Conservation (phyloP, 176 grass and related monocot genomes). For the Themeda triandra region DNA sequence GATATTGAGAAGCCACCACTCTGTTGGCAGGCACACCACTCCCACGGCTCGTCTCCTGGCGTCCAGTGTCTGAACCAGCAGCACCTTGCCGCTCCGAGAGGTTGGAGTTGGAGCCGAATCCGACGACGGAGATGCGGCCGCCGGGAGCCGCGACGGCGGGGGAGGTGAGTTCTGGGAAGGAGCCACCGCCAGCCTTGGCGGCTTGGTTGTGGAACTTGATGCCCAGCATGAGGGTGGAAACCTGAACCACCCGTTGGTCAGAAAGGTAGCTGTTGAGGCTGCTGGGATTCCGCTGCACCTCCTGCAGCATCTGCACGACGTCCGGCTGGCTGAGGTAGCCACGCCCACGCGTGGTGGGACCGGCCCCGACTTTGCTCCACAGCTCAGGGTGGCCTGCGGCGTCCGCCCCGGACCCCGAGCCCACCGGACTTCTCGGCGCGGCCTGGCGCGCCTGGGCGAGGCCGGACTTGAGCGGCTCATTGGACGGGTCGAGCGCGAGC, state of each 20-base stretch:
- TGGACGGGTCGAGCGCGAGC: conserved; percentile 67
- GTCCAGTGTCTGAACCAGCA: no score
- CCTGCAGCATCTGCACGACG: conserved; percentile 79
- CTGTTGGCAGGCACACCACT: no score
- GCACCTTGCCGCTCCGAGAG: no score
- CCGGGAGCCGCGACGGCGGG: no score
- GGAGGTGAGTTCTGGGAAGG: no score
- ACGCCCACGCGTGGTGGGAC: conserved; percentile 68
- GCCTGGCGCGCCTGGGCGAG: conserved; percentile 54
- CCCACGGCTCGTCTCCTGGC: no score
- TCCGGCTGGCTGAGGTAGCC: conserved; percentile 82
- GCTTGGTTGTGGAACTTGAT: conserved; percentile 68
- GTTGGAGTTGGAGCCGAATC: no score
- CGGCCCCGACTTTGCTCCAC: conserved; percentile 78
- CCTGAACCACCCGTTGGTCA: conserved; percentile 91
- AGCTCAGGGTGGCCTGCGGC: conserved; percentile 72
- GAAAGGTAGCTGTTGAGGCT: conserved; percentile 68
- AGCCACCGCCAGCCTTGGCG: no score
- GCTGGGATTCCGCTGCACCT: conserved; percentile 88
- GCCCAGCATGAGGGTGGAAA: conserved; percentile 76
- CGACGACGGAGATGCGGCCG: no score
- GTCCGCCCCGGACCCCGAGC: conserved; percentile 22
- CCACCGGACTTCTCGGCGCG: conserved; percentile 6
- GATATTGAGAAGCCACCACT: no score
- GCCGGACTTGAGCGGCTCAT: conserved; percentile 60